phyloP scores from a whole-genome alignment of 192 early-diverging fungal species.

The Gorgonomyces haynaldii region DNA sequence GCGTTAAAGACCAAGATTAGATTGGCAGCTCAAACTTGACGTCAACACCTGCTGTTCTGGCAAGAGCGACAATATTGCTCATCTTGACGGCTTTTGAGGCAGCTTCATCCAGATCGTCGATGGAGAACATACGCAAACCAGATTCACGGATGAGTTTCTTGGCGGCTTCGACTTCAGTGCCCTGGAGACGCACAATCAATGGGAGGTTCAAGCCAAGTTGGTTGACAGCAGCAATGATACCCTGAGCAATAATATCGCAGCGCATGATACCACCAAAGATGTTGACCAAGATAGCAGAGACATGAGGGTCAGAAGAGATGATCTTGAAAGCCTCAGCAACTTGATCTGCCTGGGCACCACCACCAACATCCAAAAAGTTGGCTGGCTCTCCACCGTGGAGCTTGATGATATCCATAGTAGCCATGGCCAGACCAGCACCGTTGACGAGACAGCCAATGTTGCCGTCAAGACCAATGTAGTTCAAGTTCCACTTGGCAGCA shows the following conservation, averaged over 20 bases:
- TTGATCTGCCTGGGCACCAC: constrained; percentile 86
- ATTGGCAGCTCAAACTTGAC: constrained; percentile 54
- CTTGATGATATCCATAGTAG: constrained; percentile 99
- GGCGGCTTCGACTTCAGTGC: constrained; percentile 64
- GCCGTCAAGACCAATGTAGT: constrained; percentile 99
- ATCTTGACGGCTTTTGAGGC: constrained; percentile 78
- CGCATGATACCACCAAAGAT: constrained; percentile 99
- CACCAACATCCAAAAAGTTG: constrained; percentile 99
- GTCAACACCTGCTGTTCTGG: constrained; percentile 58
- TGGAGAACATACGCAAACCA: constrained; percentile 81
- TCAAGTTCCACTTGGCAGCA: constrained; percentile 92
- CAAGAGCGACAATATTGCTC: constrained; percentile 69
- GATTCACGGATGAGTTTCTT: constrained; percentile 88
- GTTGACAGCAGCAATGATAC: constrained; percentile 90
- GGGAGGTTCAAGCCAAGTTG: constrained; percentile 86
- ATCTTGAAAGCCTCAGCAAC: constrained; percentile 99
- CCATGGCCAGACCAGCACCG: constrained; percentile 98
- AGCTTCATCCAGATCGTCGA: constrained; percentile 93
- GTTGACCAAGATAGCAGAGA: constrained; percentile 96
- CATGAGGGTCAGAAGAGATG: constrained; percentile 87
- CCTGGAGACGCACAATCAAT: constrained; percentile 94
- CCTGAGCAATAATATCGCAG: constrained; percentile 96
- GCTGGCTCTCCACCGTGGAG: constrained; percentile 96
- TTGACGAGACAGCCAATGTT: constrained; percentile 97
- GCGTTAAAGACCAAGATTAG: neutral